Base-by-base conservation (phyloP, 106 monocot species). In the Phalaenopsis aphrodite region DNA sequence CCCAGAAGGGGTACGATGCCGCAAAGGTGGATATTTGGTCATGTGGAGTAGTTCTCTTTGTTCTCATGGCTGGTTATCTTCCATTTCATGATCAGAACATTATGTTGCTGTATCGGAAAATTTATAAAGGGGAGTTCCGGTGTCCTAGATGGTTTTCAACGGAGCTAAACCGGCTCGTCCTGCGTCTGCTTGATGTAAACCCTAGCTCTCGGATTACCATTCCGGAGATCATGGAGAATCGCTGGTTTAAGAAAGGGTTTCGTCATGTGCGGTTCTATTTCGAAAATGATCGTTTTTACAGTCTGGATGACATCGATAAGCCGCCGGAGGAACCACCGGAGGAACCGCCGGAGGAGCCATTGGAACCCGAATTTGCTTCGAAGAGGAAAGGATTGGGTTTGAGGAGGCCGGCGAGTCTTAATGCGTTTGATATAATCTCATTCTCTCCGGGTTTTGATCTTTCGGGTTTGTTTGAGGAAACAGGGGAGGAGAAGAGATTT, bases 161-260 rank as follows among this genome's bases (percentile, higher is more conserved):
- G 15, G 82, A 82, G n/a, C 78, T 85, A 47, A 37, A 49, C 23
- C 23, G 52, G 17, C 30, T 85, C 8, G 72, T 85, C 52, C 11
- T 23, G 0, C 81, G 78, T 8, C 82, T 85, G 16, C 85, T 85
- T 23, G 85, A 85, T 65, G 79, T 58, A n/a, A 85, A 82, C 37
- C 85, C 85, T 30, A 57, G 73, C 18, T 82, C 85, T 7, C 42
- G 85, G 14, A 85, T 85, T 64, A 85, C 82, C 75, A 82, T 85
- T 43, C 85, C 85, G 2, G 73, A 82, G 46, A 82, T 85, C 78
- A 85, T 85, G 85, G 85, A 85, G 82, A 79, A 85, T 43, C 68
- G 73, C 11, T 85, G 85, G 85, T 85, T 85, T 78, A 82, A 75
- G 82, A 85, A 85, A 45, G 85, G 82, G 10, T 85, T 82, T 64